Evolutionary conservation across 805 yeast genomes (phyloP).

Genomic region (Tetrapisispora taiwanensis): DNA sequence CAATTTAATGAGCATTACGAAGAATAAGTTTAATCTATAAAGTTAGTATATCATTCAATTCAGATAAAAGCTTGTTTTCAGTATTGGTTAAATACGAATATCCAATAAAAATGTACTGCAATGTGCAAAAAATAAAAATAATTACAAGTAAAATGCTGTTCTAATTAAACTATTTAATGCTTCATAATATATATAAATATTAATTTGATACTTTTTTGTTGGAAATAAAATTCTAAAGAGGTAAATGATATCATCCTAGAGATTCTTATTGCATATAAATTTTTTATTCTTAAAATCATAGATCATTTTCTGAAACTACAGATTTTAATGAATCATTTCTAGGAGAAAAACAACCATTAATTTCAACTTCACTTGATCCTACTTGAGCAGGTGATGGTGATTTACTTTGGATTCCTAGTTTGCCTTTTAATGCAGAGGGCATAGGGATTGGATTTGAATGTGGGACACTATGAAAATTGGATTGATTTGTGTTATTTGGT

Average conservation of each 20-base stretch:
- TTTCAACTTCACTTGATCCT: conserved; percentile 37
- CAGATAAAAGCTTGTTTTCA: too few species aligned
- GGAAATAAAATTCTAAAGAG: too few species aligned
- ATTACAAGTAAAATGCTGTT: neutral
- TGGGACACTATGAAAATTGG: neutral
- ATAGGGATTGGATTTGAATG: conserved; percentile 4
- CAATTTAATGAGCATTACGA: too few species aligned
- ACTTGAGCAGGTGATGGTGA: conserved; percentile 17
- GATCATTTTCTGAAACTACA: conserved; percentile 13
- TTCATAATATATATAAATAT: neutral
- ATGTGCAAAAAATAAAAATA: too few species aligned
- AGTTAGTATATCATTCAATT: too few species aligned
- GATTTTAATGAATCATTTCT: conserved; percentile 20
- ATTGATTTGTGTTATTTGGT: neutral
- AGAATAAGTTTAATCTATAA: too few species aligned
- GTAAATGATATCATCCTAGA: too few species aligned
- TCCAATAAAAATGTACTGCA: too few species aligned
- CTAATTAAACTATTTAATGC: neutral
- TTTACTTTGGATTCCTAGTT: conserved; percentile 7
- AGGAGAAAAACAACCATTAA: conserved; percentile 30
- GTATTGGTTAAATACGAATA: too few species aligned
- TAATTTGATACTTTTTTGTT: too few species aligned
- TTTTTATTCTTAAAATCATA: neutral
- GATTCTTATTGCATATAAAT: too few species aligned
- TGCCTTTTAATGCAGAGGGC: conserved; percentile 5